Evolutionary conservation across 2,329 filamentous ascomycete genomes (phyloP).

Genomic region (Fusarium sp.): DNA sequence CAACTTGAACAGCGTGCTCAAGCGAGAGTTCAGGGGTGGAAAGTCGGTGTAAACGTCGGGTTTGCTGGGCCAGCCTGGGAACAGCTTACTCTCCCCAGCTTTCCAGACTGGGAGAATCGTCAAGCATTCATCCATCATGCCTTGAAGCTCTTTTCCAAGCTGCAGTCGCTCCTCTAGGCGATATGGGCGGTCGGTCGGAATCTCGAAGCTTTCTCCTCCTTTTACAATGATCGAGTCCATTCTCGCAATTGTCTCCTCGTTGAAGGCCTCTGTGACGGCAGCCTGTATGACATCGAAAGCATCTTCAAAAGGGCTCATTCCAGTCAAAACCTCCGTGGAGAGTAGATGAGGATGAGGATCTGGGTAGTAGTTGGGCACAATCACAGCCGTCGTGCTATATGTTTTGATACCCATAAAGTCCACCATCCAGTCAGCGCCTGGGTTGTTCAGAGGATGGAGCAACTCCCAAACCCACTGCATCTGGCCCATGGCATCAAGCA

Average conservation of each 20-base stretch:
- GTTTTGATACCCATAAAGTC: conserved; percentile 7
- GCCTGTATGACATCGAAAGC: neutral
- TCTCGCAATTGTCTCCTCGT: neutral
- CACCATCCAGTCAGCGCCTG: conserved; percentile 27
- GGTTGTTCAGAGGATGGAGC: conserved; percentile 34
- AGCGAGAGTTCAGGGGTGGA: neutral
- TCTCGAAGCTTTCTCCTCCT: neutral
- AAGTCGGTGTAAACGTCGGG: neutral
- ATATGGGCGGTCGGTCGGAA: neutral
- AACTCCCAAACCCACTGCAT: conserved; percentile 27
- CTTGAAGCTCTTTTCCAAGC: neutral
- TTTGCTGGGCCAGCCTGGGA: neutral
- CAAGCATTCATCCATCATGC: neutral
- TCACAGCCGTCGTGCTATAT: conserved; percentile 5
- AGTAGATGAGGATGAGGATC: conserved; percentile 19
- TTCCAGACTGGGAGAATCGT: neutral
- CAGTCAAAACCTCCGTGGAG: neutral
- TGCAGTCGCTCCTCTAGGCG: neutral
- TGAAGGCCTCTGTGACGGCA: conserved; percentile 17
- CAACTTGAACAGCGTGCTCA: neutral
- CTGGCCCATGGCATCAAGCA: conserved; percentile 32
- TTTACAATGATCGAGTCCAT: conserved; percentile 13
- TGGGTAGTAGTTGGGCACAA: conserved; percentile 39
- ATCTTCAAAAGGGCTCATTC: neutral
- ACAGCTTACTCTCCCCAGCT: neutral